phyloP scores from a whole-genome alignment of 2,329 filamentous ascomycete species.

The Cryphonectria japonica region DNA sequence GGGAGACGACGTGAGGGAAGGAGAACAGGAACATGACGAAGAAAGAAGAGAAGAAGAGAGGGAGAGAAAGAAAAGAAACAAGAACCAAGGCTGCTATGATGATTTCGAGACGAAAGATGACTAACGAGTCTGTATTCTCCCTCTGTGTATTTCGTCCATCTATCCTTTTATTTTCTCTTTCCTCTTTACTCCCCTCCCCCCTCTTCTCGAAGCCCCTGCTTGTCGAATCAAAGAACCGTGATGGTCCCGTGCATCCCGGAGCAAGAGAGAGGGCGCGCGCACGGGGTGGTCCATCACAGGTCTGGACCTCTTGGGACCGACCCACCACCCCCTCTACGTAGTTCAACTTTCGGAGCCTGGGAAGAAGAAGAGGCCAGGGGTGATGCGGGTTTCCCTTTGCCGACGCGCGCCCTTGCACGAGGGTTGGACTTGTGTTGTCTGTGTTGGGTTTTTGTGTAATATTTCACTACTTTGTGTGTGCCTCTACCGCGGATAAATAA shows the following conservation, averaged over 20 bases:
- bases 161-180: not conserved
- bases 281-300: conserved; percentile 15
- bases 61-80: not conserved
- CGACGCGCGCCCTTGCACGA: not conserved
- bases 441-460: not conserved
- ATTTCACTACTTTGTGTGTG: not conserved
- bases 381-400: not conserved
- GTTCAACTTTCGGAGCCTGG: not conserved
- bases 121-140: not conserved
- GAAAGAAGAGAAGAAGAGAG: not conserved
- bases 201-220: not conserved
- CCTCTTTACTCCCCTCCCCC: not conserved
- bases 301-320: conserved; percentile 18
- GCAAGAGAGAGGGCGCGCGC: not conserved
- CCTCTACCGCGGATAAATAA: not conserved
- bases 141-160: not conserved
- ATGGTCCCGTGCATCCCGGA: not conserved
- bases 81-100: not conserved
- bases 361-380: not conserved
- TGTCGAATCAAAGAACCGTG: not conserved
- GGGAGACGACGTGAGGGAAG: not conserved
- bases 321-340: conserved; percentile 7
- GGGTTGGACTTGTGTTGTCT: not conserved
- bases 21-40: not conserved
- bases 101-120: not conserved